A percentile compares a stretch with the other conserved stretches of the same genome.
Evolutionary conservation across 176 grass and related monocot species (phyloP).

Genomic region (Cymbopogon citratus): DNA sequence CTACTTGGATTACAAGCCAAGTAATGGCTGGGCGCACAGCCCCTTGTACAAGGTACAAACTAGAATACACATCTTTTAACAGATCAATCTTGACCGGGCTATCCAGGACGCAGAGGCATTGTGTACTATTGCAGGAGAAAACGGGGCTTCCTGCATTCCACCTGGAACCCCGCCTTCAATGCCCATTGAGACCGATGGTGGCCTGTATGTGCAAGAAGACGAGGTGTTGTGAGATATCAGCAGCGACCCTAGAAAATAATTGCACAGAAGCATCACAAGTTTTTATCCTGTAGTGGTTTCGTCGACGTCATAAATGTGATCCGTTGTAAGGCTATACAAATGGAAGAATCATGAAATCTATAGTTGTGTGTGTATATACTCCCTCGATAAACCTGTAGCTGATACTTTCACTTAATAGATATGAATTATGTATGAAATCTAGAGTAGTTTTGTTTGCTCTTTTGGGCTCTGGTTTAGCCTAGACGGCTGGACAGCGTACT

Average conservation of each 20-base stretch:
- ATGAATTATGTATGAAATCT: not conserved
- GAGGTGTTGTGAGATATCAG: constrained; percentile 58
- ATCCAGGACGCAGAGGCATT: constrained; percentile 81
- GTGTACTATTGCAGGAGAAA: constrained; percentile 57
- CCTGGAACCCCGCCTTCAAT: constrained; percentile 86
- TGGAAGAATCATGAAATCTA: constrained; percentile 14
- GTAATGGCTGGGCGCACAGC: too few species aligned
- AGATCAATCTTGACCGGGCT: constrained; percentile 66
- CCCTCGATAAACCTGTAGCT: not conserved
- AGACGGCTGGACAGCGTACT: not conserved
- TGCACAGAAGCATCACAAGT: not conserved
- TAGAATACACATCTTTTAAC: too few species aligned
- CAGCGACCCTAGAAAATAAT: not conserved
- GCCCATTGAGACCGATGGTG: constrained; percentile 64
- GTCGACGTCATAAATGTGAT: not conserved
- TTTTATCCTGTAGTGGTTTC: not conserved
- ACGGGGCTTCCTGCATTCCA: constrained; percentile 70
- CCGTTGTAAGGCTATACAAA: not conserved
- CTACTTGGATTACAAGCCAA: too few species aligned
- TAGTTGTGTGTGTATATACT: constrained; percentile 21
- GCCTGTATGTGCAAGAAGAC: constrained; percentile 70
- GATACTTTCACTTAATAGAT: constrained; percentile 10
- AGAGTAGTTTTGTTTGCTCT: not conserved
- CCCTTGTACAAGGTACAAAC: too few species aligned
- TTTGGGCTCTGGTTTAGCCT: not conserved